Base-by-base conservation (phyloP, 257 asterid genomes). In the Thymus mandschuricus region DNA sequence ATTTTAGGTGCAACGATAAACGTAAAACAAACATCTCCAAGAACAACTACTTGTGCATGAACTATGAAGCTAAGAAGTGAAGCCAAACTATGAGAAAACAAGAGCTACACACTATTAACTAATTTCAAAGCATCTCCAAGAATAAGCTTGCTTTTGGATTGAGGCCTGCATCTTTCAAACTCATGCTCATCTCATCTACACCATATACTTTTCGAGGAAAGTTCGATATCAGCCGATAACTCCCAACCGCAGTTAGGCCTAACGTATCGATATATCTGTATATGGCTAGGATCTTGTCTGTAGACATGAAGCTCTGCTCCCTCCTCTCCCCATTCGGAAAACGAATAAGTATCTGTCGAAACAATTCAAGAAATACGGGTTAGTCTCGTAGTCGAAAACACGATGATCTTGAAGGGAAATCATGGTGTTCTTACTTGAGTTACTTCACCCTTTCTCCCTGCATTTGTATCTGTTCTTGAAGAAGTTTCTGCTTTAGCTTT, bases 271-370 rank as follows among this genome's bases (percentile, higher is more conserved):
- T 76, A 60, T 85, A 80, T 63, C 64, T 21, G 72, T 80, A 92
- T 30, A 90, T 88, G 46, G 73, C 90, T 64, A 70, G 69, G 51
- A 92, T 81, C 78, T 87, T 84, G 79, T 92, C 98, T 2, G 83
- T 81, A 11, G 84, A 71, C 74, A 43, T 60, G 88, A 90, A 89
- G 73, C 91, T 81, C 0, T 84, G 88, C 67, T 90, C 97, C 78
- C 77, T 80, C 75, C 97, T 90, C 82, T 90, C 97, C 31, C 98
- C 98, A 46, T 88, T 90, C 8, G 97, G 98, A 64, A 90, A 92
- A 28, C 96, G 87, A 68, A 92, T 88, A 78, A 85, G 59, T 58
- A 92, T 87, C 98, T 92, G 82, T 46, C 6, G 8, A 63, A 13
- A 34, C 45, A 38, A 12, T 29, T 15, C 15, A 29, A 2, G 8